phyloP scores from a whole-genome alignment of 352 stramenopile species.

The Phytophthora multivora region DNA sequence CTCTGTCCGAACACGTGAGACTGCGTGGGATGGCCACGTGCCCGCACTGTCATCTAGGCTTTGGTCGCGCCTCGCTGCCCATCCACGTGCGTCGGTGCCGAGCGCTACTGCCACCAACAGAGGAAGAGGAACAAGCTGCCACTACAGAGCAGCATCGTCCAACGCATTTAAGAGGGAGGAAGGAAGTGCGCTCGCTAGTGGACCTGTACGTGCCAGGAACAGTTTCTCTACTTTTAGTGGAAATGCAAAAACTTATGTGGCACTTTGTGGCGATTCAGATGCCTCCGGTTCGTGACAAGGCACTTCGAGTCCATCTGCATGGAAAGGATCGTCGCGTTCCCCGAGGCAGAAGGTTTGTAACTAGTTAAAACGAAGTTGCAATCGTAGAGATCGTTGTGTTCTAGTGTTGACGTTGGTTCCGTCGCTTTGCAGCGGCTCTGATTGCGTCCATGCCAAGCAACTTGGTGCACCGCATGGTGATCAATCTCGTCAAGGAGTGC shows the following conservation, averaged over 20 bases:
- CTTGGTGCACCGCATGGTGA: conserved; percentile 72
- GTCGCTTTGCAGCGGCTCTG: conserved; percentile 43
- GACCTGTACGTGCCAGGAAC: conserved; percentile 46
- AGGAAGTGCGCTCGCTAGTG: conserved; percentile 51
- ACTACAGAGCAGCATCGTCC: conserved; percentile 4
- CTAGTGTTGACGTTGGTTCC: neutral
- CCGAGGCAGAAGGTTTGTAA: conserved; percentile 62
- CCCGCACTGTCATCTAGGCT: conserved; percentile 62
- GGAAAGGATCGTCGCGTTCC: conserved; percentile 59
- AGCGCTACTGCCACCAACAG: conserved; percentile 34
- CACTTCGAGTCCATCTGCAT: conserved; percentile 76
- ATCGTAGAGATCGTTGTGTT: neutral
- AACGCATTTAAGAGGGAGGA: conserved; percentile 27
- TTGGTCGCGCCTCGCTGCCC: conserved; percentile 58
- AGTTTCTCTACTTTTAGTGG: neutral
- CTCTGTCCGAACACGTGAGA: conserved; percentile 17
- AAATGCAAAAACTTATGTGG: no score
- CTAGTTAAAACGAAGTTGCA: neutral
- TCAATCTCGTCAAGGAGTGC: conserved; percentile 60
- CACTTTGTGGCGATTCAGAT: conserved; percentile 37
- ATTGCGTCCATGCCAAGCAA: conserved; percentile 66
- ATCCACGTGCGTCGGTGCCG: conserved; percentile 74
- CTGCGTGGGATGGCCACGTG: conserved; percentile 40
- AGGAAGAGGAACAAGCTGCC: conserved; percentile 28
- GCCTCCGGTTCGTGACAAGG: conserved; percentile 61